phyloP scores from a whole-genome alignment of 306 rosid species.

The Trifolium fragiferum region DNA sequence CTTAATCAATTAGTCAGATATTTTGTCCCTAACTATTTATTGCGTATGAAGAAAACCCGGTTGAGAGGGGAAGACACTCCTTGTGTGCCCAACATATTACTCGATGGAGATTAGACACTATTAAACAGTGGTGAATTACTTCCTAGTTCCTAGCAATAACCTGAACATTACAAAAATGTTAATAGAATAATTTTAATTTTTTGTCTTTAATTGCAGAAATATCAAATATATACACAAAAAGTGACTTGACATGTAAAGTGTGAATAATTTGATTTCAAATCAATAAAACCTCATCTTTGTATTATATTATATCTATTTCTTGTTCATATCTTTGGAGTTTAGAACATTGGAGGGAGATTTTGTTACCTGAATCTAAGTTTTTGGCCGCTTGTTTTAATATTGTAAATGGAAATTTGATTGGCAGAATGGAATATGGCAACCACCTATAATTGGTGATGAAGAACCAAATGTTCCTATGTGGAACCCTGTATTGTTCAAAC shows the following conservation, averaged over 20 bases:
- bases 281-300: not conserved
- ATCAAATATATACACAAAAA: no score
- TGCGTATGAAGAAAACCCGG: not conserved
- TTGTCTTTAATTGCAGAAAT: no score
- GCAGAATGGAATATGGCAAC: constrained; percentile 78
- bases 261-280: no score
- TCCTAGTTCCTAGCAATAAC: no score
- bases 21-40: not conserved
- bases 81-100: not conserved
- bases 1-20: not conserved
- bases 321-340: constrained; percentile 22
- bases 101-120: not conserved
- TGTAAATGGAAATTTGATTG: constrained; percentile 41
- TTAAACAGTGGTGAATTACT: no score
- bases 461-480: constrained; percentile 83
- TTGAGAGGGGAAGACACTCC: not conserved
- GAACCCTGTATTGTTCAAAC: constrained; percentile 88
- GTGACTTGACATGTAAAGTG: no score
- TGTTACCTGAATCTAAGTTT: constrained; percentile 22
- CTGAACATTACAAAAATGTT: no score
- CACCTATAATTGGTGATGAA: constrained; percentile 78
- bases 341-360: not conserved
- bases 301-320: not conserved
- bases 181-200: no score
- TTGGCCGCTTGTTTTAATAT: constrained; percentile 19